Evolutionary conservation across 2,329 filamentous ascomycete genomes (phyloP), one percentile per base, ranked within the genome.

Genomic region (Juglanconis sp.): DNA sequence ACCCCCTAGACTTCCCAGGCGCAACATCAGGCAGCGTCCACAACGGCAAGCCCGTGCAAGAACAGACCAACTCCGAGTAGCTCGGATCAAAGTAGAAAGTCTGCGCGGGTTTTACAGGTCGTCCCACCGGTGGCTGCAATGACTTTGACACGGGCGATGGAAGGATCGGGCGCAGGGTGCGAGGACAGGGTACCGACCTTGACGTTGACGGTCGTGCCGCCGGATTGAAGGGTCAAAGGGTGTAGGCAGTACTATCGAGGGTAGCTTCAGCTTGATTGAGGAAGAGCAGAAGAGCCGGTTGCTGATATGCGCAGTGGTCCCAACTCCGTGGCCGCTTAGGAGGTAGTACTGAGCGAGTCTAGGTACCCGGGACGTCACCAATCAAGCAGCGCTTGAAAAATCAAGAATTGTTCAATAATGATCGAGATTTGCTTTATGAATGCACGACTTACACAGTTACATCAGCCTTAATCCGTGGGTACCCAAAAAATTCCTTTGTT

Each of bases 21-120:
- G 73, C 78, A 3, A 82, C 79, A 0, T 79, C 76, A 30, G 71
- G 70, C 31, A 73, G 77, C 60, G 72, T 83, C 0, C 68, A 82
- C 70, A 67, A 67, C 13, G 78, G 79, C 2, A 75, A 76, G 62
- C 79, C 80, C 0, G 60, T 74, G 5, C 66, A 74, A 24, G 80
- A 79, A 5, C 74, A 78, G 71, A 76, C 74, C 5, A 70, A 70
- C 49, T 66, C 70, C 15, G 79, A 83, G 67, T 24, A 73, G 52
- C 74, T 75, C 56, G 76, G 75, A n/a, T 60, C 61, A 3, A 68
- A 68, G 30, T 77, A 76, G 67, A 74, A 73, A 54, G 73, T 75
- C 56, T 61, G 72, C 2, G 61, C 68, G 3, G 78, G 79, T 0
- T 59, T 80, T 0, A 76, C 74, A 32, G 76, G 77, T 8, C 59